Evolutionary conservation across 2,329 filamentous ascomycete genomes (phyloP).

Genomic region (Sporothrix globosa): DNA sequence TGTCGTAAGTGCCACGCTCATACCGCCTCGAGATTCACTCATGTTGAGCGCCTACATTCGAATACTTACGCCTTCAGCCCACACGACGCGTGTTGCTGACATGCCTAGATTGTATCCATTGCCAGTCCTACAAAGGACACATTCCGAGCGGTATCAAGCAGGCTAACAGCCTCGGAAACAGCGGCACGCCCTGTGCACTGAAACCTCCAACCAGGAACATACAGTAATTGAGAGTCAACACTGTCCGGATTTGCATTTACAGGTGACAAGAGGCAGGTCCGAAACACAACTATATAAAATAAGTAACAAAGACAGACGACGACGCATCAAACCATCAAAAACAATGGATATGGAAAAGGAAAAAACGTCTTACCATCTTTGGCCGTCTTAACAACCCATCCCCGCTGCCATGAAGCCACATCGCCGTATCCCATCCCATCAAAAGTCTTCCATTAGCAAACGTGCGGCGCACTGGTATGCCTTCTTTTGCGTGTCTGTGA

Average conservation of each 20-base stretch:
- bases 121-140: not conserved
- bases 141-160: not conserved
- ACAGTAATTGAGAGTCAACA: not conserved
- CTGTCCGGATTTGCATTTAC: not conserved
- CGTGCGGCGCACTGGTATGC: not conserved
- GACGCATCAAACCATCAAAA: slow-evolving; percentile 1
- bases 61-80: not conserved
- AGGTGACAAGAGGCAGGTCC: slow-evolving; percentile 7
- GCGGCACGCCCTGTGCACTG: not conserved
- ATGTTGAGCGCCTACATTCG: not conserved
- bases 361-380: slow-evolving; percentile 14
- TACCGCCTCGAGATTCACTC: not conserved
- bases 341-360: slow-evolving; percentile 1
- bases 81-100: slow-evolving; percentile 8
- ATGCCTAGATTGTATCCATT: not conserved
- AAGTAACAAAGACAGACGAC: not conserved
- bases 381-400: slow-evolving; percentile 7
- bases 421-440: slow-evolving; percentile 15
- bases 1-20: slow-evolving; percentile 5
- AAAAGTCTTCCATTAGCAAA: not conserved
- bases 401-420: slow-evolving; percentile 26
- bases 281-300: slow-evolving; percentile 3
- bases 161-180: not conserved
- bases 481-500: not conserved
- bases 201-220: slow-evolving; percentile 5